These are phyloP conservation scores for Ceratobasidium papillatum DNA, from an alignment of 1,284 basidiomycete species.

Conservation along the genomic window DNA sequence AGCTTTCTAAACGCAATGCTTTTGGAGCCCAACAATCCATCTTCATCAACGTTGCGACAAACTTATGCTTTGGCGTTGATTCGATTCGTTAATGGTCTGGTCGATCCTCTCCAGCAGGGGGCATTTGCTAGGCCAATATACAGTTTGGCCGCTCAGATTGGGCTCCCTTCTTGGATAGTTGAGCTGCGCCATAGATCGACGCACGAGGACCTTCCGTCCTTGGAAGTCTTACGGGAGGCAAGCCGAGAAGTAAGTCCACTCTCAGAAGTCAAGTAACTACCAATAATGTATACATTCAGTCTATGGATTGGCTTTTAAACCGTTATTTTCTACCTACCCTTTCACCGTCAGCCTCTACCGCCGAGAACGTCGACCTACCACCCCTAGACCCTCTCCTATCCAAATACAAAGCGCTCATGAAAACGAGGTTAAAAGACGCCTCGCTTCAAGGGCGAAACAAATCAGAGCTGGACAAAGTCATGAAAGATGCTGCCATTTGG, in stretches of 20 bases:
- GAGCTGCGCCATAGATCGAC: constrained; percentile 94
- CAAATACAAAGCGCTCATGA: constrained; percentile 73
- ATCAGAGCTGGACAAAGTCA: constrained; percentile 58
- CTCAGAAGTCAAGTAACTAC: neutral
- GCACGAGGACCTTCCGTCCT: constrained; percentile 92
- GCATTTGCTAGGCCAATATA: constrained; percentile 89
- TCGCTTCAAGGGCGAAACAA: constrained; percentile 65
- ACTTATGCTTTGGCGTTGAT: constrained; percentile 81
- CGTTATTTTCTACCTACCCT: constrained; percentile 81
- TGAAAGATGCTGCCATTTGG: constrained; percentile 74
- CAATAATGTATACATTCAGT: constrained; percentile 55
- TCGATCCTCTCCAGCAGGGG: constrained; percentile 92
- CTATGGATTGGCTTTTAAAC: constrained; percentile 79
- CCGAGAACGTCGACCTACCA: constrained; percentile 53
- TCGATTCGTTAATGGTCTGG: constrained; percentile 92
- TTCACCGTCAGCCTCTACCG: constrained; percentile 61
- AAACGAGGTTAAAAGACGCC: constrained; percentile 66
- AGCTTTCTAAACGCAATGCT: constrained; percentile 70
- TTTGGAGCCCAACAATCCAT: constrained; percentile 58
- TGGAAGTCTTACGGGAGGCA: constrained; percentile 81
- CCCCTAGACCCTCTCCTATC: constrained; percentile 68
- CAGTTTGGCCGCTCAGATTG: constrained; percentile 85
- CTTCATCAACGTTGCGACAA: constrained; percentile 65
- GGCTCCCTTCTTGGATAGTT: constrained; percentile 90
- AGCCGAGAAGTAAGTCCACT: constrained; percentile 67